Percentiles rank a stretch among this genome's conserved stretches.
Evolutionary conservation across 2,329 filamentous ascomycete species (phyloP).

Genomic region (Trichoderma koningii): DNA sequence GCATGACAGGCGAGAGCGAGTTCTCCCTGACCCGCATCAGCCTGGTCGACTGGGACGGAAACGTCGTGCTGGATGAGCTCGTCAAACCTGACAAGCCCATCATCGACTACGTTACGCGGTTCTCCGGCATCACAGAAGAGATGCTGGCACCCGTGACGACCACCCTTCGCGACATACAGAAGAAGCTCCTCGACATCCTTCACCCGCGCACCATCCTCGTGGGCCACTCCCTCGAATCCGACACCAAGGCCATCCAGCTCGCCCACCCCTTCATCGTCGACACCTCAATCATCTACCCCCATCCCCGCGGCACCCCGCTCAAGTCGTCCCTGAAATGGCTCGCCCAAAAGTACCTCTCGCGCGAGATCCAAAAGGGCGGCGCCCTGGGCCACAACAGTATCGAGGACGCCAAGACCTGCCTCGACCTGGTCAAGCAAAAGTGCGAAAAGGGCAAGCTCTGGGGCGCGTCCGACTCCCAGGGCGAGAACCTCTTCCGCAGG

Average conservation of each 20-base stretch:
- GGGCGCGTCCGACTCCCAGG: constrained; percentile 76
- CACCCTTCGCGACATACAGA: constrained; percentile 79
- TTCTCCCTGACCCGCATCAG: constrained; percentile 89
- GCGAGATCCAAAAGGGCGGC: constrained; percentile 84
- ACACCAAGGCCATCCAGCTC: constrained; percentile 79
- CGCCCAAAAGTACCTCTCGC: constrained; percentile 78
- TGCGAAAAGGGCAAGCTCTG: constrained; percentile 89
- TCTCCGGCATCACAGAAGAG: constrained; percentile 86
- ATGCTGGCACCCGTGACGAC: constrained; percentile 84
- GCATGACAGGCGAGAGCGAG: constrained; percentile 76
- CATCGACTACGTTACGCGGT: constrained; percentile 86
- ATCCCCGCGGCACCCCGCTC: constrained; percentile 83
- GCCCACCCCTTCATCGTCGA: constrained; percentile 94
- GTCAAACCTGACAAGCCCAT: constrained; percentile 90
- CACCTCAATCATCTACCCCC: constrained; percentile 85
- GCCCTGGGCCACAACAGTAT: constrained; percentile 81
- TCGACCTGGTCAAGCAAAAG: constrained; percentile 93
- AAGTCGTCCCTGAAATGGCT: constrained; percentile 92
- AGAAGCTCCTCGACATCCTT: constrained; percentile 71
- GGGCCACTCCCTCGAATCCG: constrained; percentile 80
- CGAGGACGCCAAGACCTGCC: constrained; percentile 86
- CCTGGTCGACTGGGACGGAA: constrained; percentile 81
- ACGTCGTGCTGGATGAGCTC: constrained; percentile 80
- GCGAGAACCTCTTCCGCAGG: constrained; percentile 87
- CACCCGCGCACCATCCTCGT: constrained; percentile 72